Percentiles rank a stretch among this genome's conserved stretches.
Conservation (phyloP, 495 filamentous ascomycete species). For the Hyaloscypha variabilis region DNA sequence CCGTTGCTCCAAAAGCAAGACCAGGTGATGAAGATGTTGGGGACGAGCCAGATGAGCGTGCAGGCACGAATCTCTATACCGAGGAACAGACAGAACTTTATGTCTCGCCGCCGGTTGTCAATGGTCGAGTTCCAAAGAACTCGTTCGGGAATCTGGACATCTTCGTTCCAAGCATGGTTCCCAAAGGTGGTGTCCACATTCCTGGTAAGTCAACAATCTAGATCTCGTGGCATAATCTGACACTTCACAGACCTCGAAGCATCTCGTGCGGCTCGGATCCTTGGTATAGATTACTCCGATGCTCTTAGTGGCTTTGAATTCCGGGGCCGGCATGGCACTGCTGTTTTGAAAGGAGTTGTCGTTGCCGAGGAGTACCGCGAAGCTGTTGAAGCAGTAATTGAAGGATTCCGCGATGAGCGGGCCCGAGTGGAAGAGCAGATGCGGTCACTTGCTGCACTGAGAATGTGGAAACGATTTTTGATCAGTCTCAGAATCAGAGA, state of each 20-base stretch:
- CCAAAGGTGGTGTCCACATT: constrained; percentile 76
- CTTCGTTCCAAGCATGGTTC: constrained; percentile 92
- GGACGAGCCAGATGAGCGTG: constrained; percentile 40
- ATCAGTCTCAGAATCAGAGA: constrained; percentile 76
- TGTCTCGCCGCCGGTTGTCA: constrained; percentile 70
- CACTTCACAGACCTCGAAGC: constrained; percentile 57
- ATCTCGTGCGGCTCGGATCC: constrained; percentile 69
- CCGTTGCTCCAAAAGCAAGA: constrained; percentile 48
- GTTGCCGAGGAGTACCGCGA: constrained; percentile 71
- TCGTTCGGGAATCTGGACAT: constrained; percentile 87
- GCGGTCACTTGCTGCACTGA: constrained; percentile 59
- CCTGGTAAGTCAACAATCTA: constrained; percentile 29
- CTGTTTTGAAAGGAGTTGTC: constrained; percentile 74
- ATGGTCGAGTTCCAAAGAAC: constrained; percentile 82
- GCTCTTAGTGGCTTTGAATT: constrained; percentile 92
- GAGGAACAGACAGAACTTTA: constrained; percentile 77
- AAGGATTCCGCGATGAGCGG: constrained; percentile 63
- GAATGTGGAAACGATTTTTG: constrained; percentile 77
- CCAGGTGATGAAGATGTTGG: constrained; percentile 42
- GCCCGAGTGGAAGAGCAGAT: constrained; percentile 58
- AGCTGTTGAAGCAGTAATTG: constrained; percentile 68
- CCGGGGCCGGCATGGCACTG: constrained; percentile 77
- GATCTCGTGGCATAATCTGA: constrained; percentile 15
- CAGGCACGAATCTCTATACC: constrained; percentile 66
- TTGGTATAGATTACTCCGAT: constrained; percentile 85